Conservation (phyloP, 192 early-diverging fungal species). For the Podila clonocystis region DNA sequence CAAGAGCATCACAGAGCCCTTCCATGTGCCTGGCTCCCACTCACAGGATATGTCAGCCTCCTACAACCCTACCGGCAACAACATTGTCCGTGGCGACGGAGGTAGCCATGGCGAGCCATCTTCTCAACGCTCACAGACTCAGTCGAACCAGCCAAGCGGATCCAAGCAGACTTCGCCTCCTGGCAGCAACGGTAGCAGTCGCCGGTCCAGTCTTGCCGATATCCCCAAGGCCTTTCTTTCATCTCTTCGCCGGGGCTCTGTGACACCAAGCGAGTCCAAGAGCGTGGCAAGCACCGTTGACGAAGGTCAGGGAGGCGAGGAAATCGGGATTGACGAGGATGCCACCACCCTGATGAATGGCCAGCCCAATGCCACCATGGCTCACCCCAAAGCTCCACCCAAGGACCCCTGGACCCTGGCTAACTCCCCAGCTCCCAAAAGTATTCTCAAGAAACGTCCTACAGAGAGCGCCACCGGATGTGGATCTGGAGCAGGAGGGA, state of each 20-base stretch:
- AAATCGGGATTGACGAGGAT: background rate
- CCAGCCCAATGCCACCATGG: slow-evolving; percentile 10
- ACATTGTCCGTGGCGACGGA: background rate
- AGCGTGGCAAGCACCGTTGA: background rate
- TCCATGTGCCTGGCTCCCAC: background rate
- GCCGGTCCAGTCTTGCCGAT: slow-evolving; percentile 27
- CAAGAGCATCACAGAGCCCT: background rate
- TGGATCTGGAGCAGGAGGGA: background rate
- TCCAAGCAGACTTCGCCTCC: slow-evolving; percentile 4
- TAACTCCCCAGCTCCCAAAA: background rate
- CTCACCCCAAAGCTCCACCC: slow-evolving; percentile 6
- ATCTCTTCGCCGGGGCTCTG: slow-evolving; percentile 21
- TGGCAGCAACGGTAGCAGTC: slow-evolving; percentile 5
- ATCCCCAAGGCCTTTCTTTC: slow-evolving; percentile 32
- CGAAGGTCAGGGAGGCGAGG: background rate
- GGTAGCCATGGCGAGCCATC: background rate
- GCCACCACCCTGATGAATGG: background rate
- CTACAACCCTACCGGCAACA: slow-evolving; percentile 1
- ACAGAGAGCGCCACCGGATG: background rate
- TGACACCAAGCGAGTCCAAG: background rate
- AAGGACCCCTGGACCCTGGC: background rate
- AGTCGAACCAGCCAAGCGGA: background rate
- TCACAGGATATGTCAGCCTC: background rate
- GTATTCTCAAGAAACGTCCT: slow-evolving; percentile 21
- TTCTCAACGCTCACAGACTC: background rate